Percentiles rank a stretch among this genome's conserved stretches.
Evolutionary conservation across 108 stramenopile species (phyloP).

Genomic region (Mediolabrus comicus): DNA sequence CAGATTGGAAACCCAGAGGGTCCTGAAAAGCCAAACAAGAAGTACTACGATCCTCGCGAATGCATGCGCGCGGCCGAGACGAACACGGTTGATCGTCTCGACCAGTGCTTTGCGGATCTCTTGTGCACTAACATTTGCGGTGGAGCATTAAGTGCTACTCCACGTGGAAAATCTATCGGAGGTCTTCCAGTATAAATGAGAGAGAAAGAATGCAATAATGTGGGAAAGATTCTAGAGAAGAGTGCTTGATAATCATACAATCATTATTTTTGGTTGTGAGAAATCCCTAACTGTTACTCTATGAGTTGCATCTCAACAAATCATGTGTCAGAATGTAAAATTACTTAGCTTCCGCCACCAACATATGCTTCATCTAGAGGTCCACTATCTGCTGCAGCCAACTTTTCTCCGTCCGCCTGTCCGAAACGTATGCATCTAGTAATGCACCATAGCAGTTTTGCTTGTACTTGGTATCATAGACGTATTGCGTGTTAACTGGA

Average conservation of each 20-base stretch:
- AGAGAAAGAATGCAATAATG: background rate
- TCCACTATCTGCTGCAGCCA: constrained; percentile 78
- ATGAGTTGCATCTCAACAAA: too few species aligned
- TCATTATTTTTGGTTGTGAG: too few species aligned
- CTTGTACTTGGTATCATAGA: constrained; percentile 79
- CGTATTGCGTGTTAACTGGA: constrained; percentile 78
- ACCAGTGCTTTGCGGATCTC: constrained; percentile 70
- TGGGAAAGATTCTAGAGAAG: too few species aligned
- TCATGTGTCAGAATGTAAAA: too few species aligned
- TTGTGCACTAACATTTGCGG: constrained; percentile 77
- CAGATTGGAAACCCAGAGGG: constrained; percentile 74
- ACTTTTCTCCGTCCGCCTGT: constrained; percentile 51
- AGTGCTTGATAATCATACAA: too few species aligned
- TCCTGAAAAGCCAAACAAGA: constrained; percentile 93
- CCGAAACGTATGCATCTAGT: constrained; percentile 63
- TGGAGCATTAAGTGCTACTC: background rate
- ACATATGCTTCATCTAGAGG: constrained; percentile 87
- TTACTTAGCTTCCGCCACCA: constrained; percentile 71
- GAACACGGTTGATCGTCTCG: constrained; percentile 73
- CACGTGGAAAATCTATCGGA: background rate
- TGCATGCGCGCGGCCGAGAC: constrained; percentile 83
- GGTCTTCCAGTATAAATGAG: background rate
- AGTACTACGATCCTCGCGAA: constrained; percentile 94
- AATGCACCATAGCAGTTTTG: constrained; percentile 72
- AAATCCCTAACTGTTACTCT: too few species aligned